phyloP scores from a whole-genome alignment of 179 eudicot species.

The Camellia oleifera region DNA sequence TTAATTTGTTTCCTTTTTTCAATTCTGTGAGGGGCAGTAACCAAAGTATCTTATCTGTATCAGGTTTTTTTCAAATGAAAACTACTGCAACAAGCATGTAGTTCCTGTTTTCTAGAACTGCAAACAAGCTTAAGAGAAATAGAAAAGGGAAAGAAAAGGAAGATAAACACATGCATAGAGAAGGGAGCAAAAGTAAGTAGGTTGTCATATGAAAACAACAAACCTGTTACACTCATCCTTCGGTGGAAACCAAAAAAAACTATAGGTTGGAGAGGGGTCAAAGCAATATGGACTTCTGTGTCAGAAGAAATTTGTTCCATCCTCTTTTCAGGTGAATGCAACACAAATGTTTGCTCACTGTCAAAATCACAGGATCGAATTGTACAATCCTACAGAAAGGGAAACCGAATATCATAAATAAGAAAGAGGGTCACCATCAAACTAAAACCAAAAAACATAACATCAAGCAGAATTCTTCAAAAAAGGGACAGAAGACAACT shows the following conservation, averaged over 20 bases:
- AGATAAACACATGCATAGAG: neutral
- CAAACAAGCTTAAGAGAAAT: constrained; percentile 1
- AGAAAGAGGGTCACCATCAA: constrained; percentile 10
- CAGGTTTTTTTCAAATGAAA: neutral
- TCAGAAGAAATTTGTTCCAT: constrained; percentile 80
- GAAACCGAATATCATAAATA: neutral
- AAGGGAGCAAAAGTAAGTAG: neutral
- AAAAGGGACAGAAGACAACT: too few relatives aligned
- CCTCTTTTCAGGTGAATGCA: constrained; percentile 98
- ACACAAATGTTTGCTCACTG: constrained; percentile 87
- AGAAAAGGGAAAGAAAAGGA: neutral
- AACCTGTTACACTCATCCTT: constrained; percentile 99
- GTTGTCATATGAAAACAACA: constrained; percentile 12
- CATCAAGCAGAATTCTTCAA: neutral
- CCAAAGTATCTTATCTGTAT: too few relatives aligned
- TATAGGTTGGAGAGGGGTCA: constrained; percentile 95
- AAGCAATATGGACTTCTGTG: constrained; percentile 94
- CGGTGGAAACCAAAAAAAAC: constrained; percentile 96
- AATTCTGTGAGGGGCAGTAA: neutral
- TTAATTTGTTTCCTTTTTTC: neutral
- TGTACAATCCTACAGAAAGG: constrained; percentile 77
- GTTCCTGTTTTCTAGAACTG: neutral
- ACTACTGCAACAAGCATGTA: neutral
- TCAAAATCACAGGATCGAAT: constrained; percentile 98
- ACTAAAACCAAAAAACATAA: neutral